phyloP scores from a whole-genome alignment of 179 eudicot species.

The Camellia oleifera region DNA sequence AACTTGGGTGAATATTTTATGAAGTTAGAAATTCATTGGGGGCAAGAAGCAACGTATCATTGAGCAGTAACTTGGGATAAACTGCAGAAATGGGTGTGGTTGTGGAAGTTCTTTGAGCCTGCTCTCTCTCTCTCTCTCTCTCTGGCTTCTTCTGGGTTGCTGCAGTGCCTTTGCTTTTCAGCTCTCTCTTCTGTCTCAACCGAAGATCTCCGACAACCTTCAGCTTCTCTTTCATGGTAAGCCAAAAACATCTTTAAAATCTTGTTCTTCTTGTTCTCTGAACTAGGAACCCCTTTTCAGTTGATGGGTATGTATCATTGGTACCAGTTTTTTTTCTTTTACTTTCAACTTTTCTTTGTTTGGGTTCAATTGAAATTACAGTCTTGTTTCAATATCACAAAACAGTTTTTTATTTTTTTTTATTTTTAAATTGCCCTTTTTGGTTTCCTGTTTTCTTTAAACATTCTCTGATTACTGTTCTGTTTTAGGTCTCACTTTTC shows the following conservation, averaged over 20 bases:
- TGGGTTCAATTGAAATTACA: neutral
- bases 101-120: neutral
- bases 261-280: conserved; percentile 16
- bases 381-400: neutral
- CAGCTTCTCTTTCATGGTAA: conserved; percentile 16
- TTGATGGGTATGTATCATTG: neutral
- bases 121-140: conserved; percentile 1
- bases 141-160: neutral
- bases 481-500: too few relatives aligned
- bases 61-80: neutral
- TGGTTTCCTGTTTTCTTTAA: too few relatives aligned
- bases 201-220: conserved; percentile 8
- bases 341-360: neutral
- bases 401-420: too few relatives aligned
- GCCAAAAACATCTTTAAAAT: neutral
- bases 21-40: neutral
- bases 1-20: too few relatives aligned
- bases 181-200: neutral
- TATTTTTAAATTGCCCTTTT: too few relatives aligned
- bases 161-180: conserved; percentile 15
- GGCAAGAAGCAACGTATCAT: neutral
- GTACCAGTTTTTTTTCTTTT: neutral
- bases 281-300: neutral
- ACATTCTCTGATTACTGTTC: too few relatives aligned
- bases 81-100: neutral